Evolutionary conservation across 2,329 filamentous ascomycete genomes (phyloP), one percentile per base, ranked within the genome.

Genomic region (Sporothrix phasma): DNA sequence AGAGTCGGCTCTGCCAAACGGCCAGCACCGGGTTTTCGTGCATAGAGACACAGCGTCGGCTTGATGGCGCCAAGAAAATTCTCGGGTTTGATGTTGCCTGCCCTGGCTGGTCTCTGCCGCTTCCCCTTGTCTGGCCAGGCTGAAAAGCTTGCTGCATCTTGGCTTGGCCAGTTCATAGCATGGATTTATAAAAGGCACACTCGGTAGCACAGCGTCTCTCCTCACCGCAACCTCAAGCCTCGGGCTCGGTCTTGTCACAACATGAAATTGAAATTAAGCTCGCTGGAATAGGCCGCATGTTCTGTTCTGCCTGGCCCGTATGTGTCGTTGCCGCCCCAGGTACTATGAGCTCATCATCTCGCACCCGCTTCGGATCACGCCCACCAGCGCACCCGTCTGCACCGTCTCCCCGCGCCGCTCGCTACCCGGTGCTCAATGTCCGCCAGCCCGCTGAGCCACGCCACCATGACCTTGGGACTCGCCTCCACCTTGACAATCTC

Each of bases 391-490:
- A 6, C 94, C 93, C 0, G 94, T 97, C 79, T 99, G 94, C 65
- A 99, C 84, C 5, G 80, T 78, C 77, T 99, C 94, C 86, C 92
- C 1, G 89, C 92, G 24, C 94, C 94, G 49, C 91, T 89, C 39
- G 92, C 89, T 5, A 99, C 79, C 67, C 94, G 81, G 76, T 95
- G 95, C 78, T 99, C 94, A 61, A 99, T 89, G 70, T 97, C 90
- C 0, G 93, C 92, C 63, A 99, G 77, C 0, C 92, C 92, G 66
- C 94, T 88, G 66, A 99, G 78, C 94, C 94, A 99, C 2, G 87
- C 84, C 61, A 97, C 88, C 80, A 94, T 89, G 11, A 92, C 93
- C 73, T 93, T 88, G 0, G 90, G 81, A 62, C 88, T 89, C 13
- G 96, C 94, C 69, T 96, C 90, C 59, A 97, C 78, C 73, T 87